Evolutionary conservation across 805 yeast genomes (phyloP).

Genomic region (Hanseniaspora jakobsenii): DNA sequence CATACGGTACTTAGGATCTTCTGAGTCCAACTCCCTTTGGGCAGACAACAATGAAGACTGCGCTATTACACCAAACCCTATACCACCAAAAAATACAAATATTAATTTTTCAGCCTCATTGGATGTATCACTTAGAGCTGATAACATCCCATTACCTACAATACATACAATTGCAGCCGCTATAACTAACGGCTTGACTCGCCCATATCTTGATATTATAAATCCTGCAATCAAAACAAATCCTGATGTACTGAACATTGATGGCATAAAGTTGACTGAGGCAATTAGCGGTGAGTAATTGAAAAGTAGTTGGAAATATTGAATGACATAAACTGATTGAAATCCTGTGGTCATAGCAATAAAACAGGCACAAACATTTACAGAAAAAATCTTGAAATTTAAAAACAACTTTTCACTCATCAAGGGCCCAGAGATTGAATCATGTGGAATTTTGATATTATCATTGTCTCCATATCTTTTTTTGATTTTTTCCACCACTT

Average conservation of each 20-base stretch:
- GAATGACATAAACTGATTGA: slow-evolving; percentile 22
- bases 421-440: slow-evolving; percentile 16
- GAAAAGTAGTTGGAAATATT: slow-evolving; percentile 23
- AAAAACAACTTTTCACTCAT: slow-evolving; percentile 18
- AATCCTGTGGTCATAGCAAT: slow-evolving; percentile 20
- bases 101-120: slow-evolving; percentile 27
- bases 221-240: slow-evolving; percentile 23
- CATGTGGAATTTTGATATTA: neutral
- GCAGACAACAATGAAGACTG: slow-evolving; percentile 27
- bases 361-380: slow-evolving; percentile 19
- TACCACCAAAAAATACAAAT: slow-evolving; percentile 30
- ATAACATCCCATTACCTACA: slow-evolving; percentile 29
- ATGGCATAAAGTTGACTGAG: slow-evolving; percentile 22
- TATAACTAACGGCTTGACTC: slow-evolving; percentile 29
- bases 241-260: slow-evolving; percentile 19
- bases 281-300: slow-evolving; percentile 23
- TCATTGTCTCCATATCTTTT: neutral
- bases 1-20: slow-evolving; percentile 18
- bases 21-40: slow-evolving; percentile 24
- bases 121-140: slow-evolving; percentile 27
- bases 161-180: slow-evolving; percentile 26
- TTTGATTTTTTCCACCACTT: slow-evolving; percentile 9
- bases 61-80: slow-evolving; percentile 28
- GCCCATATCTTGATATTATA: slow-evolving; percentile 26
- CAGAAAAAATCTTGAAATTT: slow-evolving; percentile 18